phyloP scores from a whole-genome alignment of 306 rosid genomes.

The Cyclanthera cordifolia region DNA sequence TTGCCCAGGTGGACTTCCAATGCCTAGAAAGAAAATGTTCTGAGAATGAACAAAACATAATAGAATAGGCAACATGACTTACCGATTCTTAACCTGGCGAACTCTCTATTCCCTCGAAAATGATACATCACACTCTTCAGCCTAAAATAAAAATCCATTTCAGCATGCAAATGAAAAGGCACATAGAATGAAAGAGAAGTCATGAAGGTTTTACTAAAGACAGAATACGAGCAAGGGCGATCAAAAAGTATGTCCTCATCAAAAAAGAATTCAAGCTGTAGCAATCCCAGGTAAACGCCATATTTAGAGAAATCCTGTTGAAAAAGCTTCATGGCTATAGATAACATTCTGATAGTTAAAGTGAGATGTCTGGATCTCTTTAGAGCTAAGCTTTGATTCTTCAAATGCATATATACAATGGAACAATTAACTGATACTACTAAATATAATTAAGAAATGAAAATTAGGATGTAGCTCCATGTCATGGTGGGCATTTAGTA shows the following conservation, averaged over 20 bases:
- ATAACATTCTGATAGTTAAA: background rate
- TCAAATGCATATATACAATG: background rate
- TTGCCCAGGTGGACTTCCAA: constrained; percentile 90
- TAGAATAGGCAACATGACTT: constrained; percentile 20
- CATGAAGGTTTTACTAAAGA: background rate
- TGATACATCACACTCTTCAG: constrained; percentile 70
- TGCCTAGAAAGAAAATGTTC: constrained; percentile 35
- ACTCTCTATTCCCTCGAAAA: constrained; percentile 72
- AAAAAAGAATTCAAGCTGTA: background rate
- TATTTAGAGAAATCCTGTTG: background rate
- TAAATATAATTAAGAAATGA: background rate
- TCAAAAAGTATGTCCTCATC: background rate
- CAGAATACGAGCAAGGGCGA: background rate
- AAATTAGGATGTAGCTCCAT: background rate
- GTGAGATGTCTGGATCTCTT: background rate
- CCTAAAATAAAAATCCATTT: constrained; percentile 29
- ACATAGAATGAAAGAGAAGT: background rate
- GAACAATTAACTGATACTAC: background rate
- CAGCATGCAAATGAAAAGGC: background rate
- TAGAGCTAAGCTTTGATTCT: background rate
- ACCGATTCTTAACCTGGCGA: constrained; percentile 78
- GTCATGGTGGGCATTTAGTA: background rate
- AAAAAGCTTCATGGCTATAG: background rate
- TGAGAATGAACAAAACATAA: background rate
- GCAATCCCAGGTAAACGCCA: background rate